These are phyloP conservation scores for Chaetomium sp. DNA, from an alignment of 2,329 filamentous ascomycete genomes.

Conservation along the genomic window DNA sequence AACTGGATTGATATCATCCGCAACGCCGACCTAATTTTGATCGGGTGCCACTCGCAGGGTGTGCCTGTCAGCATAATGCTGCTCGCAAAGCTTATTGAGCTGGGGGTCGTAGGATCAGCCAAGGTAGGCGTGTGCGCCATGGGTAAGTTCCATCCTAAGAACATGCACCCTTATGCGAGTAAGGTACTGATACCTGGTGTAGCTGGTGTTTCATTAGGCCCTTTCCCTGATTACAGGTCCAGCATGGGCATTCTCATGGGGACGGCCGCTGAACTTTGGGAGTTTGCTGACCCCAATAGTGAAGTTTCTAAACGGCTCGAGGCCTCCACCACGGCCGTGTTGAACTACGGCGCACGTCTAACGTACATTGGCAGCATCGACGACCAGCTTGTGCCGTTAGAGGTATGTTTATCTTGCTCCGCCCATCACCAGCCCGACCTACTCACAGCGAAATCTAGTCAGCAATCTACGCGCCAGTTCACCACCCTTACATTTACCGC, in stretches of 20 bases:
- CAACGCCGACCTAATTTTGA: slow-evolving; percentile 81
- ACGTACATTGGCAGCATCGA: slow-evolving; percentile 94
- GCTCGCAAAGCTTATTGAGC: slow-evolving; percentile 86
- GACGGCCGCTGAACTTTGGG: slow-evolving; percentile 90
- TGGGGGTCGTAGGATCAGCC: slow-evolving; percentile 76
- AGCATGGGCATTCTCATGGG: slow-evolving; percentile 84
- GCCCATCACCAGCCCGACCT: background rate
- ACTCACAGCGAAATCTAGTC: slow-evolving; percentile 55
- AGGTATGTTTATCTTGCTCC: slow-evolving; percentile 55
- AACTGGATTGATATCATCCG: slow-evolving; percentile 94
- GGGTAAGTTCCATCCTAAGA: slow-evolving; percentile 47
- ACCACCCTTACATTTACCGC: slow-evolving; percentile 90
- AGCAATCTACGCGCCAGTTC: slow-evolving; percentile 80
- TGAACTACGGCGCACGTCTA: slow-evolving; percentile 79
- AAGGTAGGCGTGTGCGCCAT: slow-evolving; percentile 84
- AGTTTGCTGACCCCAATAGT: slow-evolving; percentile 83
- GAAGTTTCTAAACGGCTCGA: slow-evolving; percentile 81
- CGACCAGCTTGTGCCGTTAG: slow-evolving; percentile 91
- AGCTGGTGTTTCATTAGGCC: slow-evolving; percentile 89
- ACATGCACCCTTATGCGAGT: background rate
- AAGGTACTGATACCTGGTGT: slow-evolving; percentile 32
- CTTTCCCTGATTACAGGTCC: slow-evolving; percentile 89
- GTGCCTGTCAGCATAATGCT: slow-evolving; percentile 93
- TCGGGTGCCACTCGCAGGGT: slow-evolving; percentile 95
- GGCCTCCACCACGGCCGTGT: slow-evolving; percentile 69